These are phyloP conservation scores for Wallacemonas sp. DNA, from an alignment of 208 protist species.

Conservation along the genomic window DNA sequence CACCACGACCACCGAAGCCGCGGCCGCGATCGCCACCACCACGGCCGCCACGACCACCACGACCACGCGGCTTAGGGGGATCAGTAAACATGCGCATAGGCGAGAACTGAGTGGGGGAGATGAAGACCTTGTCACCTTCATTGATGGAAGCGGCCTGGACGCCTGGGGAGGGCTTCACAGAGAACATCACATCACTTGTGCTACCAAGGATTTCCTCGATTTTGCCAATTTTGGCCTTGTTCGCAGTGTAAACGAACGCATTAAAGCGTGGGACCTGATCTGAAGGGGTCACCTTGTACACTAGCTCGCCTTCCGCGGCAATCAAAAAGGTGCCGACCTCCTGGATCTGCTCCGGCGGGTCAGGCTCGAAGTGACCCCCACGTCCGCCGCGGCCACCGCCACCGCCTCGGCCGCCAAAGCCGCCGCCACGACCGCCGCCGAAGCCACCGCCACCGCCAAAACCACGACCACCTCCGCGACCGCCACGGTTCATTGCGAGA, in stretches of 20 bases:
- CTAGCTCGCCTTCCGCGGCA: constrained; percentile 85
- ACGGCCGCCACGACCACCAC: constrained; percentile 67
- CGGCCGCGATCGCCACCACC: constrained; percentile 37
- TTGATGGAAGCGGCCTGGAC: constrained; percentile 81
- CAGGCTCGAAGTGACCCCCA: constrained; percentile 70
- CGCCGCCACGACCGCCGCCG: constrained; percentile 36
- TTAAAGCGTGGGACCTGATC: constrained; percentile 88
- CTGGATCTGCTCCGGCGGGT: constrained; percentile 85
- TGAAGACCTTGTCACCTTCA: constrained; percentile 84
- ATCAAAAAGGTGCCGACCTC: constrained; percentile 84
- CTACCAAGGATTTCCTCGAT: constrained; percentile 92
- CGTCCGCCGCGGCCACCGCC: constrained; percentile 65
- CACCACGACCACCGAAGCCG: constrained; percentile 28
- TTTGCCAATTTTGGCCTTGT: constrained; percentile 92
- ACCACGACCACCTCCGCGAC: constrained; percentile 35
- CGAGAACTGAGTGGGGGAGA: constrained; percentile 85
- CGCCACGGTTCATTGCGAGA: constrained; percentile 13
- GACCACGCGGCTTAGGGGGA: constrained; percentile 80
- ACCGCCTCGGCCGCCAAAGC: constrained; percentile 27
- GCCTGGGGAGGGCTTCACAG: constrained; percentile 84
- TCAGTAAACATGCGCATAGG: constrained; percentile 86
- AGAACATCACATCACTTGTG: constrained; percentile 89
- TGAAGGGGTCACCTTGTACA: constrained; percentile 70
- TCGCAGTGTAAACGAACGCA: constrained; percentile 91
- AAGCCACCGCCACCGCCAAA: constrained; percentile 38